Evolutionary conservation across 2,329 filamentous ascomycete species (phyloP), one percentile per base, ranked within the genome.

Genomic region (Fusarium chlamydosporum): DNA sequence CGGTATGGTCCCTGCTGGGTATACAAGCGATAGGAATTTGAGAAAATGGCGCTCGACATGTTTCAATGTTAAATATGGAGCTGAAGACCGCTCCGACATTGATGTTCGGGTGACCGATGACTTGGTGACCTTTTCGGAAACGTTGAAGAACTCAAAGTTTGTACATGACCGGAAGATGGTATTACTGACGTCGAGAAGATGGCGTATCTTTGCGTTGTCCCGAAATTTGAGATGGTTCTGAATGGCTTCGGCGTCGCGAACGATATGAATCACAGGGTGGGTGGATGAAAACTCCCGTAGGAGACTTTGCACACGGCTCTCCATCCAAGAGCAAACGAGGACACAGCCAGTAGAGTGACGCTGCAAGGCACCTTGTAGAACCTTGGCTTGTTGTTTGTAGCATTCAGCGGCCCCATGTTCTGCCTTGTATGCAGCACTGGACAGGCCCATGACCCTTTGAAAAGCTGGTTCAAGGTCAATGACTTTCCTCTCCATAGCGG

Each of bases 101-200:
- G 70, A 67, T 7, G 52, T 45, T 0, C 67, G 63, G 13, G 61
- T 26, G 41, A 65, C 27, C 4, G 53, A 56, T 27, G 68, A 74
- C 69, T 70, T 74, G 42, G 79, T 74, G 7, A 75, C 75, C 18
- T 79, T 81, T 73, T 92, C 90, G 3, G 89, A 89, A 16, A 92
- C 81, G 70, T 93, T 93, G 81, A 89, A 93, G 76, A 93, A 94
- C 74, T 94, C 91, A 65, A 91, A 86, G 70, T 92, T 93, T 12
- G 89, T 90, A 74, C 89, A 92, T 3, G 83, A 83, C 48, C 89
- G 83, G 70, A 92, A 88, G 16, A 91, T 84, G 3, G 83, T 80
- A 23, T 82, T 84, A 67, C 85, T 87, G 15, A 85, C 83, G 18
- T 84, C 82, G 27, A 92, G 78, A 8, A 92, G 81, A 45, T 86